Evolutionary conservation across 129 eudicot species (phyloP).

Genomic region (Solidago caesia): DNA sequence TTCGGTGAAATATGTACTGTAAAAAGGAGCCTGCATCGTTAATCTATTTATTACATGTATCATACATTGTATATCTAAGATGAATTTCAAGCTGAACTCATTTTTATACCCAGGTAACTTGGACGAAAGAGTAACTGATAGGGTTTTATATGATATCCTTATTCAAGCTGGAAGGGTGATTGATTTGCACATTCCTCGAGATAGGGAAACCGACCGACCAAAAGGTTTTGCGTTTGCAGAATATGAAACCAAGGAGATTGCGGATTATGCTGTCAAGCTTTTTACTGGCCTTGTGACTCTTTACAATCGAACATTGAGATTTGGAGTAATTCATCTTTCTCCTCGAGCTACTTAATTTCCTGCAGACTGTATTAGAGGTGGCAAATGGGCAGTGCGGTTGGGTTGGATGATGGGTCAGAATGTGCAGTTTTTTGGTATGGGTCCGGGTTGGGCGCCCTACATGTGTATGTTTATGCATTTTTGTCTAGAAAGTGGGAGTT

Average conservation of each 20-base stretch:
- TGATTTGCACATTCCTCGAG: slow-evolving; percentile 59
- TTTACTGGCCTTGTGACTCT: slow-evolving; percentile 80
- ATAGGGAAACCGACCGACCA: slow-evolving; percentile 72
- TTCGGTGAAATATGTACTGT: too few relatives aligned
- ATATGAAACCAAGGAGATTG: slow-evolving; percentile 76
- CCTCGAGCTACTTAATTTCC: slow-evolving; percentile 2
- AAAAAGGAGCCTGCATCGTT: too few relatives aligned
- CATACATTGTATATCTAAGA: too few relatives aligned
- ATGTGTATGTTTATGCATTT: not conserved
- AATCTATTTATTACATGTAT: too few relatives aligned
- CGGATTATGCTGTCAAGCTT: slow-evolving; percentile 86
- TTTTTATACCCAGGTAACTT: slow-evolving; percentile 63
- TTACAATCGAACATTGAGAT: slow-evolving; percentile 71
- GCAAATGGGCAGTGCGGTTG: not conserved
- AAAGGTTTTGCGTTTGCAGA: slow-evolving; percentile 97
- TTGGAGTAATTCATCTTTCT: slow-evolving; percentile 52
- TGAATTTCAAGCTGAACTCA: too few relatives aligned
- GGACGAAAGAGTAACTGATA: slow-evolving; percentile 91
- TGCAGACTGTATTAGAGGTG: not conserved
- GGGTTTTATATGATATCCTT: slow-evolving; percentile 87
- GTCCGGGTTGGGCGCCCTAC: not conserved
- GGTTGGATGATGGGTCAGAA: not conserved
- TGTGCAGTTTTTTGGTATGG: not conserved
- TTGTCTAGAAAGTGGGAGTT: not conserved
- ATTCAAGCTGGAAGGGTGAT: slow-evolving; percentile 92